A percentile compares a stretch with the other conserved stretches of the same genome.
These are phyloP conservation scores for Volutella citrinella DNA, from an alignment of 2,329 filamentous ascomycete genomes.

Conservation along the genomic window DNA sequence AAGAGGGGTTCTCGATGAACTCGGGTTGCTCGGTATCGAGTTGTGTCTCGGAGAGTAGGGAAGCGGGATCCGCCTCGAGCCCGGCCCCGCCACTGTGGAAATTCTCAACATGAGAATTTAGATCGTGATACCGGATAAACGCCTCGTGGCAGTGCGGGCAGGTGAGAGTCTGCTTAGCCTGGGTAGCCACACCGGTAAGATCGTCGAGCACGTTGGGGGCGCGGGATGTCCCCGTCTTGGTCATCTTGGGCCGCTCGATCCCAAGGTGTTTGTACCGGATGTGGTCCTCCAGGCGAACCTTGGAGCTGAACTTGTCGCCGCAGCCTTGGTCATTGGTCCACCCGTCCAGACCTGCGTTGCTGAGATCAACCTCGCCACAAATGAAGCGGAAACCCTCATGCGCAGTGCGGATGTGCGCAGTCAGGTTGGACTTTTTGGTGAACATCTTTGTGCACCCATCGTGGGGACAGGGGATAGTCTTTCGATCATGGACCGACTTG, in stretches of 20 bases:
- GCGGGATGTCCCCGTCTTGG: slow-evolving; percentile 14
- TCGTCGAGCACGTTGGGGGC: slow-evolving; percentile 37
- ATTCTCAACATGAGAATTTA: slow-evolving; percentile 43
- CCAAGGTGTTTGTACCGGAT: slow-evolving; percentile 78
- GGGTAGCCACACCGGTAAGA: slow-evolving; percentile 39
- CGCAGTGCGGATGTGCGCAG: slow-evolving; percentile 71
- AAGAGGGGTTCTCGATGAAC: slow-evolving; percentile 18
- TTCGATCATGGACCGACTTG: slow-evolving; percentile 58
- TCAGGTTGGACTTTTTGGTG: slow-evolving; percentile 79
- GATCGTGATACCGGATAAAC: slow-evolving; percentile 50
- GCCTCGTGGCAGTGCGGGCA: slow-evolving; percentile 45
- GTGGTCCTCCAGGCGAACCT: slow-evolving; percentile 78
- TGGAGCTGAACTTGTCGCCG: slow-evolving; percentile 71
- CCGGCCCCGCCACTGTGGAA: slow-evolving; percentile 13
- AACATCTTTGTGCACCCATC: slow-evolving; percentile 72
- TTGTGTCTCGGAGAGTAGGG: slow-evolving; percentile 21
- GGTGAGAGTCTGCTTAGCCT: slow-evolving; percentile 39
- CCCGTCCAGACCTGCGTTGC: slow-evolving; percentile 50
- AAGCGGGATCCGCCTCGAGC: slow-evolving; percentile 15
- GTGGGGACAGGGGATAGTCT: slow-evolving; percentile 64
- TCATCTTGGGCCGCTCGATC: slow-evolving; percentile 40
- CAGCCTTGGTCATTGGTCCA: slow-evolving; percentile 72
- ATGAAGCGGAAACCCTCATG: slow-evolving; percentile 76
- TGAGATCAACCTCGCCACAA: slow-evolving; percentile 70
- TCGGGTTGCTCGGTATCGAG: slow-evolving; percentile 15